Base-by-base conservation (phyloP, 441 rosid genomes). In the Gossypium gossypioides region DNA sequence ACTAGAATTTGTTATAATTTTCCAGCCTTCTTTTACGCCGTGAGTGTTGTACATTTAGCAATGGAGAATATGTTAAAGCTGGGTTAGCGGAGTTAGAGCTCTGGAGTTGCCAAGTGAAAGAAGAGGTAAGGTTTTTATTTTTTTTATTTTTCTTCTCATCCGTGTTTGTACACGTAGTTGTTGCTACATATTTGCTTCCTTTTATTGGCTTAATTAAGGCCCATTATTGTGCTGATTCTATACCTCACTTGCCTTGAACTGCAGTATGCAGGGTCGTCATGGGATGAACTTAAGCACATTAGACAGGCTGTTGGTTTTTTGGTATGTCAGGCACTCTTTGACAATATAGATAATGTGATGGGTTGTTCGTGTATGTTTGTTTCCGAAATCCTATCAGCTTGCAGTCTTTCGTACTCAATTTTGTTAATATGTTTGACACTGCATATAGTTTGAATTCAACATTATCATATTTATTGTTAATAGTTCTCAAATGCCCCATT, bases 221-320 rank as follows among this genome's bases (percentile, higher is more conserved):
- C 9, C 1, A 9, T 70, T 10, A 15, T 71, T 16, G 18, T 59
- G 32, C 10, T 34, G 22, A n/a, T 8, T 24, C 74, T 72, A 21
- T 52, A 13, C 37, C 27, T 79, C 13, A 34, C n/a, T 68, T 62
- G 58, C 48, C 58, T 75, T 69, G 69, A 55, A 67, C 75, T 85
- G 85, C 93, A 95, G 98, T 91, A 87, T 83, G 89, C 97, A 18
- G 96, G 99, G 62, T 74, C 86, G 62, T 95, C 98, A 24, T 95
- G 99, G 99, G 98, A 92, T 74, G 96, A 95, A 86, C 93, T 95
- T 50, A 92, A 89, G 83, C 99, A 92, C 84, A 92, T 95, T 70
- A 86, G 98, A 79, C 99, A 95, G 81, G 91, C 95, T 68, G 99
- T 95, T 80, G 99, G 99, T 24, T 95, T 95, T 85, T 84, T 95